Conservation (phyloP, 495 filamentous ascomycete species). For the Penicillium daleae region DNA sequence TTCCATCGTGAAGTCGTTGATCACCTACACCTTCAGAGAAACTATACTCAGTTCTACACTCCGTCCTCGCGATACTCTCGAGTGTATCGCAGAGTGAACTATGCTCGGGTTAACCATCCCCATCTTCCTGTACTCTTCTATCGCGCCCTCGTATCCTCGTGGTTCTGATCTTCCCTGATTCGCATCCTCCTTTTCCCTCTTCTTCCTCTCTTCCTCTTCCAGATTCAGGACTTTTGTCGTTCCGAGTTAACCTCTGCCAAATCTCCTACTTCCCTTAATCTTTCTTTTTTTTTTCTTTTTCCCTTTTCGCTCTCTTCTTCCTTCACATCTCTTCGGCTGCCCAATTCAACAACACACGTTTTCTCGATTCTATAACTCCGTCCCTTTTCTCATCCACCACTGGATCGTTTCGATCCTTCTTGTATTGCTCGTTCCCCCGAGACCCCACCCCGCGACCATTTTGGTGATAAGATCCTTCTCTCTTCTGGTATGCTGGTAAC, state of each 20-base stretch:
- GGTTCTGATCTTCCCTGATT: not conserved
- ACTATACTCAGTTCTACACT: no score
- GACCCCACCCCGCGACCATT: not conserved
- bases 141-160: not conserved
- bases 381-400: not conserved
- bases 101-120: no score
- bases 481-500: constrained; percentile 3
- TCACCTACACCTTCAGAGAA: no score
- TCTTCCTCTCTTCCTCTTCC: not conserved
- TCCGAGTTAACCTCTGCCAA: constrained; percentile 4
- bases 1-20: no score
- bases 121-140: not conserved
- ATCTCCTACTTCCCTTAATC: no score
- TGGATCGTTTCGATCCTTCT: not conserved
- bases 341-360: no score
- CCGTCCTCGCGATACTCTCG: no score
- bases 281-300: not conserved
- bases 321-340: not conserved
- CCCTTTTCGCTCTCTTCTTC: not conserved
- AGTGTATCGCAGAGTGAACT: no score
- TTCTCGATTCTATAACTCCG: not conserved
- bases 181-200: constrained; percentile 6
- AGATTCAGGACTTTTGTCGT: constrained; percentile 18
- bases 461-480: not conserved
- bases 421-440: not conserved